Conservation (phyloP, 768 basidiomycete genomes). For the Amanita thiersii region DNA sequence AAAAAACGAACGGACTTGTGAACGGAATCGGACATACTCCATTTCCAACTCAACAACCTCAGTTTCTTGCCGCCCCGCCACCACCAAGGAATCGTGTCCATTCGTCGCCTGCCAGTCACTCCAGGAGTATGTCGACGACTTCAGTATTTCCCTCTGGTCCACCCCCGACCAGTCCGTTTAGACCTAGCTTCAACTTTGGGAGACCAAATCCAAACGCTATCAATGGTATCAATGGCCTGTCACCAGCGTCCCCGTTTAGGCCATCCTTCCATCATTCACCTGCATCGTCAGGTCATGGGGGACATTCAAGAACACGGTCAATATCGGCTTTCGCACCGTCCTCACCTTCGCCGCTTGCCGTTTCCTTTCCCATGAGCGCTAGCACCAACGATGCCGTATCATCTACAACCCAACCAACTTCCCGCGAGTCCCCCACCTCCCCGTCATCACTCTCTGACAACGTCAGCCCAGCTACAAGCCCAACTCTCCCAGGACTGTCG, state of each 20-base stretch:
- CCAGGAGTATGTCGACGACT: slow-evolving; percentile 2
- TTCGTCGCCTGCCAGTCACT: slow-evolving; percentile 1
- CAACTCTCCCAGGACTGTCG: slow-evolving; percentile 12
- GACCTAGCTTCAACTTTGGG: background rate
- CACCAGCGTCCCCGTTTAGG: background rate
- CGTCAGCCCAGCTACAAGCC: slow-evolving; percentile 8
- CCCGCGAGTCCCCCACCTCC: slow-evolving; percentile 11
- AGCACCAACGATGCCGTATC: slow-evolving; percentile 16
- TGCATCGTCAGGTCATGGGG: background rate
- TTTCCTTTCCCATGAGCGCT: slow-evolving; percentile 17
- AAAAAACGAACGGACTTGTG: slow-evolving; percentile 11
- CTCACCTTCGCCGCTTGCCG: slow-evolving; percentile 44
- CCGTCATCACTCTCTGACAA: slow-evolving; percentile 12
- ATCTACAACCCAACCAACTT: slow-evolving; percentile 11
- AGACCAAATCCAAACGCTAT: background rate
- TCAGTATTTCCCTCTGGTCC: background rate
- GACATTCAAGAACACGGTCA: slow-evolving; percentile 4
- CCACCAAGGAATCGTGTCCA: slow-evolving; percentile 2
- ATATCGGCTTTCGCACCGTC: slow-evolving; percentile 7
- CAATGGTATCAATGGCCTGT: background rate
- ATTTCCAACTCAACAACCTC: background rate
- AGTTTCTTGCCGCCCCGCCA: background rate
- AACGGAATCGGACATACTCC: background rate
- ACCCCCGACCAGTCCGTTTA: background rate
- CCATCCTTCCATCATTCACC: slow-evolving; percentile 4